Evolutionary conservation across 345 rosid genomes (phyloP).

Genomic region (Isatis tinctoria): DNA sequence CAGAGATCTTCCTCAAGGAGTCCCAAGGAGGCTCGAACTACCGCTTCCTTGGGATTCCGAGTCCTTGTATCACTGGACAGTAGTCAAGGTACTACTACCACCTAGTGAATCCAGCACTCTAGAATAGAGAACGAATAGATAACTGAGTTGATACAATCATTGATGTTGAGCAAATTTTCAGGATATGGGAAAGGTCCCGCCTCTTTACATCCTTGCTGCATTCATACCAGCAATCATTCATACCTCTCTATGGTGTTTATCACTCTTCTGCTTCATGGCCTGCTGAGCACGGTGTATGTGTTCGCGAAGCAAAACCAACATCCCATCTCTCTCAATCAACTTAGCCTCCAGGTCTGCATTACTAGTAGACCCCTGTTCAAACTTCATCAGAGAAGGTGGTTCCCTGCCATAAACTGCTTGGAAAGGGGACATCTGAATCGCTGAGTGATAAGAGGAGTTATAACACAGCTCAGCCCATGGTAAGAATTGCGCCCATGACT

Average conservation of each 20-base stretch:
- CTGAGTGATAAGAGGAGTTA: too few relatives aligned
- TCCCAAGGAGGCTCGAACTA: conserved; percentile 72
- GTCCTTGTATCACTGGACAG: conserved; percentile 69
- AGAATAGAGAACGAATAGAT: not conserved
- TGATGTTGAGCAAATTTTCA: conserved; percentile 26
- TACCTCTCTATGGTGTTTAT: conserved; percentile 83
- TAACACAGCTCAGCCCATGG: too few relatives aligned
- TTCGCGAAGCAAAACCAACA: too few relatives aligned
- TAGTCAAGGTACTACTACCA: conserved; percentile 46
- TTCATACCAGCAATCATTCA: conserved; percentile 68
- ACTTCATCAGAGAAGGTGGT: too few relatives aligned
- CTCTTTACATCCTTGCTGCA: conserved; percentile 57
- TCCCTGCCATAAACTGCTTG: too few relatives aligned
- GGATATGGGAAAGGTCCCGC: conserved; percentile 77
- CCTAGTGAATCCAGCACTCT: not conserved
- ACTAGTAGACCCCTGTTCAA: too few relatives aligned
- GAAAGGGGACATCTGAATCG: too few relatives aligned
- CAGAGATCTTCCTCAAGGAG: conserved; percentile 54
- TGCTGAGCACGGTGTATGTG: too few relatives aligned
- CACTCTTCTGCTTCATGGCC: conserved; percentile 86
- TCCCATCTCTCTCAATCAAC: too few relatives aligned
- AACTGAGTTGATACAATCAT: not conserved
- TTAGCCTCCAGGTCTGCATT: too few relatives aligned
- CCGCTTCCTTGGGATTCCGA: conserved; percentile 64
- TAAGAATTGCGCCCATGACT: too few relatives aligned